A percentile compares a stretch with the other conserved stretches of the same genome.
These are phyloP conservation scores for Pyracantha coccinea DNA, from an alignment of 331 rosid species.

Conservation along the genomic window DNA sequence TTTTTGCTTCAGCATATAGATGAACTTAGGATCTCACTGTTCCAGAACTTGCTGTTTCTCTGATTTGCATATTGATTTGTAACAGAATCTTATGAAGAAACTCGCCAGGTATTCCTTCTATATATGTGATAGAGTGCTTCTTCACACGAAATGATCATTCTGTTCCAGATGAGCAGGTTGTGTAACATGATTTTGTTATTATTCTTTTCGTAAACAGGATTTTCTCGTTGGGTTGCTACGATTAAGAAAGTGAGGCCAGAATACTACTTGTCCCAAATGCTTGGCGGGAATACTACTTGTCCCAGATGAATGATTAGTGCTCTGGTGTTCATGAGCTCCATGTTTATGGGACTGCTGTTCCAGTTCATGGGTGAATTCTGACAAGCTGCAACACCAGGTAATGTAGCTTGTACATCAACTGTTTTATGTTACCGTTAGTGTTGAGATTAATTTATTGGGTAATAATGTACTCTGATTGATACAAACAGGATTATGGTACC, in stretches of 20 bases:
- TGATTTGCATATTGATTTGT: background rate
- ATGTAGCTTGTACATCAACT: constrained; percentile 8
- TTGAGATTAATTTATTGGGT: background rate
- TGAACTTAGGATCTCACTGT: background rate
- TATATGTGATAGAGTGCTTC: background rate
- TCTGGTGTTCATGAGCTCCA: constrained; percentile 94
- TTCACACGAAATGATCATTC: background rate
- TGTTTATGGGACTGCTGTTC: constrained; percentile 99
- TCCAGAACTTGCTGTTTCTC: background rate
- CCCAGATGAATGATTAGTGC: constrained; percentile 69
- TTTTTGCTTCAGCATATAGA: background rate
- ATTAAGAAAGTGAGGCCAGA: constrained; percentile 67
- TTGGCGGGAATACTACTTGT: constrained; percentile 47
- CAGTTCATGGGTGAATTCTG: constrained; percentile 94
- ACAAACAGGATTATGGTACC: constrained; percentile 82
- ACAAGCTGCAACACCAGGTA: constrained; percentile 98
- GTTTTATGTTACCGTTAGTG: background rate
- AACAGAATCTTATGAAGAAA: constrained; percentile 43
- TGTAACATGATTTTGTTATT: background rate
- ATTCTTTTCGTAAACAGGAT: constrained; percentile 41
- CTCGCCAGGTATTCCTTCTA: constrained; percentile 58
- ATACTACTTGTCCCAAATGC: too few relatives aligned
- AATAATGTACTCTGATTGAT: background rate
- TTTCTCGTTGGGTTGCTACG: constrained; percentile 90
- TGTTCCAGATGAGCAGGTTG: background rate